Evolutionary conservation across 352 stramenopile species (phyloP), one percentile per base, ranked within the genome.

Genomic region (Pythium aristosporum): DNA sequence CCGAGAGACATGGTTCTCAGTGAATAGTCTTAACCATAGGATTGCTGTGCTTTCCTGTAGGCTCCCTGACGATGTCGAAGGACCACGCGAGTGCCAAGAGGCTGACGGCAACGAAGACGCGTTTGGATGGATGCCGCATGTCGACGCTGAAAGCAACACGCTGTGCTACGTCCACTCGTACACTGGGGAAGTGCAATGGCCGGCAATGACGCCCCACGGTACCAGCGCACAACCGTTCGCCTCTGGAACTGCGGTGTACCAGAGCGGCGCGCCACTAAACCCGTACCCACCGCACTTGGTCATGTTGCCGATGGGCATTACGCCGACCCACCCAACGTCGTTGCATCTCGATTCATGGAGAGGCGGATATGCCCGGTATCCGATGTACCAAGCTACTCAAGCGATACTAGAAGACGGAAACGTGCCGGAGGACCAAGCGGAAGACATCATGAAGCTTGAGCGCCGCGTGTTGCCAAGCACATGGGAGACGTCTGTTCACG

Each of bases 151-250:
- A 49, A 76, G 58, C 47, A 85, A 86, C 23, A 57, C 83, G 32
- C 55, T 74, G 25, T 92, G 78, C 64, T 86, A 82, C 32, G 47
- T 89, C 50, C 83, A 92, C 58, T 83, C 65, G 56, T 82, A 88
- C 64, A 92, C 83, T 23, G 83, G 83, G 0, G 83, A 92, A 78
- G 79, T 90, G 61, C 76, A 77, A n/a, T 91, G 80, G 80, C 12
- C 42, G 3, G 3, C 18, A 8, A 21, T 28, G 20, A n/a, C 16
- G 2, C 18, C 11, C 7, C 21, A 28, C 9, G 30, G 25, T 2
- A 18, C 18, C 30, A 32, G 10, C 32, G 16, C 13, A 5, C 21
- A 8, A 23, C 4, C 41, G 12, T 36, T 15, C 11, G 23, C 18
- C 13, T 58, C 25, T 51, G 16, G 7, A 5, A 8, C 25, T 16